Evolutionary conservation across 306 rosid species (phyloP).

Genomic region (Fragaria nilgerrensis): DNA sequence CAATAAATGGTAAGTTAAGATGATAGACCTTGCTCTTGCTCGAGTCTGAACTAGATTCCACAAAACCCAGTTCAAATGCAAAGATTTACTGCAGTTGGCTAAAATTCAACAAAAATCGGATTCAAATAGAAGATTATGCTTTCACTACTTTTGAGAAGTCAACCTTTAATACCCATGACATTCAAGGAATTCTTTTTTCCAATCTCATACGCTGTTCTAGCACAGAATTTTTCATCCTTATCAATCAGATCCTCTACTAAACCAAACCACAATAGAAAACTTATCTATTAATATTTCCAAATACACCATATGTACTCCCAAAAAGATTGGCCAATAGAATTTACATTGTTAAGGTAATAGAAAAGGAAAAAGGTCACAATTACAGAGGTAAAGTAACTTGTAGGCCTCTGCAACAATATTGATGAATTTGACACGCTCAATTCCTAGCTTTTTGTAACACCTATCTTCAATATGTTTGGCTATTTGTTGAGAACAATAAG

Average conservation of each 20-base stretch:
- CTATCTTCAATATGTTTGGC: conserved; percentile 89
- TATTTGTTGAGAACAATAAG: conserved; percentile 45
- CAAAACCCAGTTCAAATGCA: too few species aligned
- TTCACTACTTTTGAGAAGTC: background rate
- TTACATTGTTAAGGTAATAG: background rate
- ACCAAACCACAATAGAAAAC: background rate
- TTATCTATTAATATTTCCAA: conserved; percentile 33
- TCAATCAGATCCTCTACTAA: background rate
- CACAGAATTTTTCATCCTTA: background rate
- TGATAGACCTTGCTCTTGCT: too few species aligned
- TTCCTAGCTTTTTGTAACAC: conserved; percentile 75
- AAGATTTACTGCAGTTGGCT: background rate
- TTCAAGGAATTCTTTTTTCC: background rate
- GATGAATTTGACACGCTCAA: conserved; percentile 61
- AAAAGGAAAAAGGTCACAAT: conserved; percentile 35
- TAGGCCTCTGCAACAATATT: conserved; percentile 61
- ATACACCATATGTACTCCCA: background rate
- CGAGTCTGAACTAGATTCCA: too few species aligned
- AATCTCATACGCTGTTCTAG: background rate
- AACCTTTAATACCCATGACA: background rate
- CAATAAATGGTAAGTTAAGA: too few species aligned
- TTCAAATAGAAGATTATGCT: background rate
- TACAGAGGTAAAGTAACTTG: conserved; percentile 77
- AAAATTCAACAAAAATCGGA: background rate
- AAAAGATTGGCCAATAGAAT: background rate